A percentile compares a stretch with the other conserved stretches of the same genome.
Conservation (phyloP, 208 protist species). For the Leishmania braziliensis region DNA sequence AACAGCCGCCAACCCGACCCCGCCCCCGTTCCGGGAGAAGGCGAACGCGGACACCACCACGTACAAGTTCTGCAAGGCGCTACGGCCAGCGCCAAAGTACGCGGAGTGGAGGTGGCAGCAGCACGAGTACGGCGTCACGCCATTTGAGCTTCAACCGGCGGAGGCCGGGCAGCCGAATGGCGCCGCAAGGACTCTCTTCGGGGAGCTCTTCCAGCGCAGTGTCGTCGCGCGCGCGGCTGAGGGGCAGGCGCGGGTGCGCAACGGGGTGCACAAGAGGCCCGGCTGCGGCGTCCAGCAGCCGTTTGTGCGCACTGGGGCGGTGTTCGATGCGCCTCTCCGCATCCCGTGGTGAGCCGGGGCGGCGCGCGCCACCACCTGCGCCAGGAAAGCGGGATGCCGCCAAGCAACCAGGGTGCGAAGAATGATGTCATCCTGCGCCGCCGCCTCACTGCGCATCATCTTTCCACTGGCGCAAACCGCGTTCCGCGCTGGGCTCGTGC, state of each 20-base stretch:
- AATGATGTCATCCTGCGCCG: no score
- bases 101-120: constrained; percentile 49
- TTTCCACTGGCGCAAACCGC: no score
- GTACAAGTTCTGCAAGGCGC: constrained; percentile 64
- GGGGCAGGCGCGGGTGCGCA: constrained; percentile 27
- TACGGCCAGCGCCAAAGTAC: constrained; percentile 50
- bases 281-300: constrained; percentile 43
- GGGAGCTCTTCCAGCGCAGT: constrained; percentile 40
- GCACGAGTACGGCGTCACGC: constrained; percentile 24
- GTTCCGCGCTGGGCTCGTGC: no score
- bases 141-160: constrained; percentile 32
- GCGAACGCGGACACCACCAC: constrained; percentile 49
- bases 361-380: not conserved
- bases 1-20: constrained; percentile 28
- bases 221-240: constrained; percentile 27
- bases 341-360: not conserved
- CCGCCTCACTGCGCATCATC: no score
- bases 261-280: constrained; percentile 15
- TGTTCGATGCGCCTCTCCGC: constrained; percentile 38
- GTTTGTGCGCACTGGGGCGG: constrained; percentile 41
- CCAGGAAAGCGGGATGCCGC: no score
- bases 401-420: no score
- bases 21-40: constrained; percentile 49
- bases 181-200: constrained; percentile 44
- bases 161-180: not conserved